phyloP scores from a whole-genome alignment of 2,329 filamentous ascomycete species.

The Leptosphaerulina australis region DNA sequence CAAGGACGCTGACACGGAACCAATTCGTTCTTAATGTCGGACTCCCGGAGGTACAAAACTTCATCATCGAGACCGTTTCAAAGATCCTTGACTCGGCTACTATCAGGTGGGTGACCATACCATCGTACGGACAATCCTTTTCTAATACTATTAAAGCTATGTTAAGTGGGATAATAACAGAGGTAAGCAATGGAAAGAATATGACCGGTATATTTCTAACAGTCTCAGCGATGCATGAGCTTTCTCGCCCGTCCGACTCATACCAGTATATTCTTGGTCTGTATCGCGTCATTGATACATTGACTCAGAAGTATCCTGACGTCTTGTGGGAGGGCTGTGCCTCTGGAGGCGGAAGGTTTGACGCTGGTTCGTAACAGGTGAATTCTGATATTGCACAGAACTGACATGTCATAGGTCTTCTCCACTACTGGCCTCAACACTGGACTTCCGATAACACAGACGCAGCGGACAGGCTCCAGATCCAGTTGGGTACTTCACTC shows the following conservation, averaged over 20 bases:
- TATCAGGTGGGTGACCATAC: too few species aligned
- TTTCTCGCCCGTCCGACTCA: conserved; percentile 58
- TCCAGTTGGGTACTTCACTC: conserved; percentile 68
- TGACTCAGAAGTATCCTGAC: conserved; percentile 65
- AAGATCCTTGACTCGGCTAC: conserved; percentile 60
- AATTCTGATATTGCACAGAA: not conserved
- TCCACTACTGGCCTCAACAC: conserved; percentile 69
- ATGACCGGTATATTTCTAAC: not conserved
- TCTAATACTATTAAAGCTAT: too few species aligned
- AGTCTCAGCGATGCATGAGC: conserved; percentile 60
- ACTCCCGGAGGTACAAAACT: conserved; percentile 66
- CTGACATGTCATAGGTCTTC: conserved; percentile 51
- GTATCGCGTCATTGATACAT: conserved; percentile 65
- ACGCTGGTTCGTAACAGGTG: conserved; percentile 47
- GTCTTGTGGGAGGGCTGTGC: conserved; percentile 71
- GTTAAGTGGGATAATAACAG: conserved; percentile 74
- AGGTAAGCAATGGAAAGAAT: conserved; percentile 36
- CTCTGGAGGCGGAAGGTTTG: conserved; percentile 68
- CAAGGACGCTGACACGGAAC: conserved; percentile 61
- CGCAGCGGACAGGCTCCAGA: conserved; percentile 64
- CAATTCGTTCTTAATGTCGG: conserved; percentile 68
- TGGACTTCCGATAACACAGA: conserved; percentile 72
- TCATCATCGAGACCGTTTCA: conserved; percentile 63
- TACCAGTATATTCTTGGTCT: conserved; percentile 69
- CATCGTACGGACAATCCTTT: too few species aligned